Evolutionary conservation across 169 alveolate species (phyloP), one percentile per base, ranked within the genome.

Genomic region (Cryptosporidium tyzzeri): DNA sequence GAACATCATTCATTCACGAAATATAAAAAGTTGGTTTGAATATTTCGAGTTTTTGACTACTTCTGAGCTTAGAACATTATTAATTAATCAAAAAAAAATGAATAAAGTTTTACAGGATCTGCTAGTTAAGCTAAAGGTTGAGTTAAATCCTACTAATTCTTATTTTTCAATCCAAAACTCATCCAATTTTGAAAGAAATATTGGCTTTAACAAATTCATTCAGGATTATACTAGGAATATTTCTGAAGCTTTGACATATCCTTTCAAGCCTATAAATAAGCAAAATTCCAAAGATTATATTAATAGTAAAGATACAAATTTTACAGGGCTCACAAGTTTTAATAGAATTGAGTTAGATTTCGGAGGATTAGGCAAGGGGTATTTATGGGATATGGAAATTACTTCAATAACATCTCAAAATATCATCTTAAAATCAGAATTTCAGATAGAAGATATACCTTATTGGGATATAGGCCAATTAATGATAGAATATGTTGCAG

Each of bases 281-380:
- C 14, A 59, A 9, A 31, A 59, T 1, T 8, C 9, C 0, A 59
- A 23, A n/a, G 69, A 26, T 59, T 0, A 10, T 21, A 26, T 59
- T 31, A 59, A 21, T 59, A 18, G 69, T n/a, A 12, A 59, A 14
- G 69, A 59, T 23, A 3, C 5, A 26, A 9, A 1, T 48, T 48
- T 8, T 59, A 18, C 12, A 9, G 69, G 39, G 9, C 7, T 21
- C 55, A 48, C 55, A 12, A 48, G 55, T 48, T 48, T 48, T 50
- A 35, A 21, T 37, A 74, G 37, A 8, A 74, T 74, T 16, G 73
- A 74, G 37, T 48, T 74, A 21, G 86, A 74, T 61, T 44, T 74
- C 10, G 86, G 86, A 26, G 86, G 86, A 12, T 61, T 74, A 21
- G 86, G 86, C 1, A 74, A 61, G 18, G 86, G 86, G 12, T 74